Percentiles rank a stretch among this genome's conserved stretches.
phyloP scores from a whole-genome alignment of 495 filamentous ascomycete genomes.

The Talaromyces trachyspermus region DNA sequence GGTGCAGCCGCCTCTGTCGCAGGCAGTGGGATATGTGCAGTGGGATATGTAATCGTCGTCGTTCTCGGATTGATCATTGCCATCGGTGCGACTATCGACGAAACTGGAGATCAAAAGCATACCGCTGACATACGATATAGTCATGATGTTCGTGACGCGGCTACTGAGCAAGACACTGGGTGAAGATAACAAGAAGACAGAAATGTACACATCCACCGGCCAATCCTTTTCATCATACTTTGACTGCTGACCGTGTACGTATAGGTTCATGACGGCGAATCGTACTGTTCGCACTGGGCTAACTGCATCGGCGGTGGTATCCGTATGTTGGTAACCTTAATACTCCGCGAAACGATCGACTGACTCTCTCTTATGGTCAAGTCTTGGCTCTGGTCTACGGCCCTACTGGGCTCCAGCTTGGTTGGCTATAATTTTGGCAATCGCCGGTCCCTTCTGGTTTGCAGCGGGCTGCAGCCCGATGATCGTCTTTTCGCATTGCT shows the following conservation, averaged over 20 bases:
- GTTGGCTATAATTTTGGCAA: conserved; percentile 29
- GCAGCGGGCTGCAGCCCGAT: conserved; percentile 37
- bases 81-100: conserved; percentile 17
- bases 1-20: conserved; percentile 27
- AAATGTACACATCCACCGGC: conserved; percentile 21
- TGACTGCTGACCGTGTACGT: background rate
- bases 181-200: conserved; percentile 35
- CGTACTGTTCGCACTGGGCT: conserved; percentile 30
- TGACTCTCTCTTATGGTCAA: too few relatives aligned
- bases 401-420: conserved; percentile 24
- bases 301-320: conserved; percentile 32
- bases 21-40: conserved; percentile 32
- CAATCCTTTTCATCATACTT: background rate
- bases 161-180: conserved; percentile 28
- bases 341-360: background rate
- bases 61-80: conserved; percentile 26
- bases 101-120: too few relatives aligned
- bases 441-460: conserved; percentile 36
- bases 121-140: conserved; percentile 11
- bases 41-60: conserved; percentile 31
- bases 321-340: conserved; percentile 15
- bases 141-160: conserved; percentile 29
- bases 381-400: conserved; percentile 32
- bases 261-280: conserved; percentile 37
- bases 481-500: conserved; percentile 41